Conservation (phyloP, 306 rosid species). For the Quercus rubra region DNA sequence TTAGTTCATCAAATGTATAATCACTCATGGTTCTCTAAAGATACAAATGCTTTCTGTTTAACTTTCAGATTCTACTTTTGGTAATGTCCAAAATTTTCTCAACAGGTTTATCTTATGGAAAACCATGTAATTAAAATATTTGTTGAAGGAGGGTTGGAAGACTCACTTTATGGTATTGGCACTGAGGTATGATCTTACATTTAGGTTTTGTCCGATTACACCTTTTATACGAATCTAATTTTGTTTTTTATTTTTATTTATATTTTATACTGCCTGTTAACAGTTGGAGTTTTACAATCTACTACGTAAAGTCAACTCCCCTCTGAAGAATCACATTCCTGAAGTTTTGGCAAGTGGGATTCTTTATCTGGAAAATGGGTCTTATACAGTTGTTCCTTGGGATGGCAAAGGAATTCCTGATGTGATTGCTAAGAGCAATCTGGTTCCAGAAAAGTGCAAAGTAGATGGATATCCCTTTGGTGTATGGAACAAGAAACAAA, state of each 20-base stretch:
- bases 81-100: conserved; percentile 22
- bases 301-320: conserved; percentile 56
- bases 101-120: conserved; percentile 77
- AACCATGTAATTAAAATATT: conserved; percentile 66
- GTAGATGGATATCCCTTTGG: conserved; percentile 62
- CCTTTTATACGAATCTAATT: conserved; percentile 29
- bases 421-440: conserved; percentile 54
- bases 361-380: conserved; percentile 68
- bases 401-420: conserved; percentile 73
- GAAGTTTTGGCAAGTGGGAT: conserved; percentile 68
- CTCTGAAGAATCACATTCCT: conserved; percentile 69
- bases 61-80: conserved; percentile 7
- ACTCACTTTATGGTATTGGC: conserved; percentile 79
- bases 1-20: conserved; percentile 21
- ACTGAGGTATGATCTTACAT: conserved; percentile 63
- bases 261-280: conserved; percentile 23
- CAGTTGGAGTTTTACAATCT: conserved; percentile 82
- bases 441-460: conserved; percentile 34
- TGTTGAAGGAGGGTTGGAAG: conserved; percentile 89
- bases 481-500: conserved; percentile 68
- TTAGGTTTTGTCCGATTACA: conserved; percentile 13
- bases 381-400: conserved; percentile 63
- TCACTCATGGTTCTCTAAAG: not conserved
- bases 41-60: not conserved
- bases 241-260: too few relatives aligned